Percentiles rank a stretch among this genome's conserved stretches.
Evolutionary conservation across 257 asterid species (phyloP).

Genomic region (Mitragyna speciosa): DNA sequence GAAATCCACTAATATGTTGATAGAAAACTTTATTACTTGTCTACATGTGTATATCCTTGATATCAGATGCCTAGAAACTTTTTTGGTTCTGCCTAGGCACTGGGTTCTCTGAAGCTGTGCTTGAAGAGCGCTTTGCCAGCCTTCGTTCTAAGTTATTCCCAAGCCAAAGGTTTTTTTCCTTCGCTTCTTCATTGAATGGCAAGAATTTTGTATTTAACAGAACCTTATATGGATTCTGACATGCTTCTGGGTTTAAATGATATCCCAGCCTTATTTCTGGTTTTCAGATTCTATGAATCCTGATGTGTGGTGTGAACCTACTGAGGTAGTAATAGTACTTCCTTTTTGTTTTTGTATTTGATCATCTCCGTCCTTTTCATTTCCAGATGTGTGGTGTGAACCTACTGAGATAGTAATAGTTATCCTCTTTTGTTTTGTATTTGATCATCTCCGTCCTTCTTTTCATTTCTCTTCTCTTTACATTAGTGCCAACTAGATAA

Average conservation of each 20-base stretch:
- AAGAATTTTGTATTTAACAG: not conserved
- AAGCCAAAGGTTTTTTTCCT: constrained; percentile 67
- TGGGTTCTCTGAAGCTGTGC: constrained; percentile 87
- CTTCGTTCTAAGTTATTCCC: constrained; percentile 74
- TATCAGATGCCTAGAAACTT: constrained; percentile 15
- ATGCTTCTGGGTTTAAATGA: constrained; percentile 18
- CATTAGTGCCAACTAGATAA: not conserved
- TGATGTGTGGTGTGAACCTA: constrained; percentile 98
- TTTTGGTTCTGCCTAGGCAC: constrained; percentile 56
- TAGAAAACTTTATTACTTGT: not conserved
- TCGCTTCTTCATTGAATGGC: constrained; percentile 5
- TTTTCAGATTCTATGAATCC: constrained; percentile 70
- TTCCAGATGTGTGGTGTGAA: constrained; percentile 96
- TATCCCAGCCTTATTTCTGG: constrained; percentile 76
- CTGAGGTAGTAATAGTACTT: constrained; percentile 56
- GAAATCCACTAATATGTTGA: not conserved
- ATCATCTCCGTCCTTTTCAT: not conserved
- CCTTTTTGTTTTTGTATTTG: constrained; percentile 6
- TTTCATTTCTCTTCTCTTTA: constrained; percentile 1
- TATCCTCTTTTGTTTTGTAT: not conserved
- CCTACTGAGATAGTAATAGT: constrained; percentile 69
- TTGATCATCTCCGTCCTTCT: not conserved
- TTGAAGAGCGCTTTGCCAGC: constrained; percentile 85
- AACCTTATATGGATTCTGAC: not conserved
- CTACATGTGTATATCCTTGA: not conserved